Evolutionary conservation across 169 alveolate genomes (phyloP).

Genomic region (Toxoplasma gondii): DNA sequence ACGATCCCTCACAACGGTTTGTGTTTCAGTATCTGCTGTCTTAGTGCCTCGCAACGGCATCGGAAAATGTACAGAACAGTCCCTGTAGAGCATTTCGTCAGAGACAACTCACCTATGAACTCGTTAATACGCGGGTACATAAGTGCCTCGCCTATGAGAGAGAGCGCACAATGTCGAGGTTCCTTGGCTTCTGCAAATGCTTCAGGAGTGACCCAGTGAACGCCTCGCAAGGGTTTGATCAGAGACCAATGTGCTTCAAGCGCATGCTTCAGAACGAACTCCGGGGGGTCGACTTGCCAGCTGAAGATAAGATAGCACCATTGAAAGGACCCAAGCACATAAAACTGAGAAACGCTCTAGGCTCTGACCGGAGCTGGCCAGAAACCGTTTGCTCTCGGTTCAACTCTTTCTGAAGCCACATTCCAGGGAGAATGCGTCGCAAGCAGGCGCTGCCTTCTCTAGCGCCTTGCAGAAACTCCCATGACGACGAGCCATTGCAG

Average conservation of each 20-base stretch:
- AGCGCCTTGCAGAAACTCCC: too few species aligned
- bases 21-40: too few species aligned
- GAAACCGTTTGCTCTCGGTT: too few species aligned
- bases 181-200: constrained; percentile 22
- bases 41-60: too few species aligned
- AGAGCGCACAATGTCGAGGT: constrained; percentile 83
- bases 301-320: constrained; percentile 56
- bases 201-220: constrained; percentile 3
- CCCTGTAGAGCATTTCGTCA: too few species aligned
- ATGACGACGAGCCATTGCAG: too few species aligned
- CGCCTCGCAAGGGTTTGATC: constrained; percentile 58
- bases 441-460: too few species aligned
- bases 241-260: constrained; percentile 43
- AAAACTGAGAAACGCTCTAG: background rate
- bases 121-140: constrained; percentile 89
- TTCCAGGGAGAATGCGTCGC: too few species aligned
- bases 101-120: constrained; percentile 66
- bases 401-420: too few species aligned
- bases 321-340: background rate
- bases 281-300: constrained; percentile 88
- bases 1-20: too few species aligned
- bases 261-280: constrained; percentile 68
- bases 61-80: too few species aligned
- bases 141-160: constrained; percentile 92
- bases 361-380: too few species aligned